Base-by-base conservation (phyloP, 2,329 filamentous ascomycete species). In the Aspergillus felis region DNA sequence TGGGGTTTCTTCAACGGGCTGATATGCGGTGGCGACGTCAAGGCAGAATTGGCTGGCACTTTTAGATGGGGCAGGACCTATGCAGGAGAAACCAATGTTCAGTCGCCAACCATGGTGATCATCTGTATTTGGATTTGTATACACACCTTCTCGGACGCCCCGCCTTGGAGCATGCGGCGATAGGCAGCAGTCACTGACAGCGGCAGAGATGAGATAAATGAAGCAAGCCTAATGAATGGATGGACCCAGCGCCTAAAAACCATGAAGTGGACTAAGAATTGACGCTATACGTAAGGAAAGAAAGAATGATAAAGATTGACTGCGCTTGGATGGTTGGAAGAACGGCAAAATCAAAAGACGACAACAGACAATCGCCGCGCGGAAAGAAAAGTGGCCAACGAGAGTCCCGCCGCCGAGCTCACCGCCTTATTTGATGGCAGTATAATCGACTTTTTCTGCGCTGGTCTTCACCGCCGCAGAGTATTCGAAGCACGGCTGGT, bases 361-460 rank as follows among this genome's bases (percentile, higher is more conserved):
- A 29, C 24, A 42, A 48, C 20, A 38, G 47, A 44, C 41, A n/a
- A 35, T 47, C 44, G 10, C 44, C 44, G 44, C 44, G 44, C 22
- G 44, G 22, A 47, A 24, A 14, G 14, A 47, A 47, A 47, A 25
- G 44, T 24, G 44, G 44, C 41, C 25, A 53, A 42, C 35, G 5
- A 24, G 38, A 28, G 32, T 35, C 14, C n/a, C 17, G 27, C 57
- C 49, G 54, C 48, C 46, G 8, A 6, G 1, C 49, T 64, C 59
- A 68, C 70, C 70, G 64, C 65, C 60, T 51, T 32, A 1, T 4
- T n/a, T 3, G 1, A 5, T 52, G 64, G 70, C 71, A 72, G 63
- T 69, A 72, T 64, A 54, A 57, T 64, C 61, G 22, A 62, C 57
- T 64, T 64, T 61, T 63, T 62, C 59, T 54, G 52, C 51, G 48